Percentiles rank a stretch among this genome's conserved stretches.
phyloP scores from a whole-genome alignment of 2,329 filamentous ascomycete species.

The Phaeosphaeriaceae sp. region DNA sequence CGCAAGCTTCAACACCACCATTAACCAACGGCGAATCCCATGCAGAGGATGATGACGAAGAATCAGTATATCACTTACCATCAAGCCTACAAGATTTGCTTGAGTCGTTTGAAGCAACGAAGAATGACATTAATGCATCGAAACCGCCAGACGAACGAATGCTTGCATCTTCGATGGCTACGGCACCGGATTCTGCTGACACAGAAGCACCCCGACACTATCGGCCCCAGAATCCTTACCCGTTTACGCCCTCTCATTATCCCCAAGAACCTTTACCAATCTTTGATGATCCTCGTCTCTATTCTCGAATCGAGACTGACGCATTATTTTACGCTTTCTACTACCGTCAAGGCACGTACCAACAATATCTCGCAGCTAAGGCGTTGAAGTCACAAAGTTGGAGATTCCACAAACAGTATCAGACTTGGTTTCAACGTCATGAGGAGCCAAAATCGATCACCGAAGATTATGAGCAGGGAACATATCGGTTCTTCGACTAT shows the following conservation, averaged over 20 bases:
- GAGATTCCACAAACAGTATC: slow-evolving; percentile 99
- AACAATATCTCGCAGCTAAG: slow-evolving; percentile 94
- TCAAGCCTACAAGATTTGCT: slow-evolving; percentile 87
- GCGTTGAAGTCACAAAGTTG: slow-evolving; percentile 98
- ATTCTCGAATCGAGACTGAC: slow-evolving; percentile 89
- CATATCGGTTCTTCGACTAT: slow-evolving; percentile 99
- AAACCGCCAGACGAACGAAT: slow-evolving; percentile 73
- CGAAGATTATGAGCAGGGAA: slow-evolving; percentile 98
- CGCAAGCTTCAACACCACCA: slow-evolving; percentile 45
- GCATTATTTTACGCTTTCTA: slow-evolving; percentile 99
- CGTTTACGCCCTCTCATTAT: slow-evolving; percentile 77
- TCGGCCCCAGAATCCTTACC: slow-evolving; percentile 80
- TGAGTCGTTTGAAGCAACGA: slow-evolving; percentile 86
- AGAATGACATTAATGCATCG: slow-evolving; percentile 68
- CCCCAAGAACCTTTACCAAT: slow-evolving; percentile 91
- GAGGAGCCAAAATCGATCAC: slow-evolving; percentile 99
- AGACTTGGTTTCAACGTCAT: slow-evolving; percentile 97
- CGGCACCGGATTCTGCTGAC: slow-evolving; percentile 76
- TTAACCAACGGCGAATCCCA: slow-evolving; percentile 62
- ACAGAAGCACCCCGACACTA: slow-evolving; percentile 84
- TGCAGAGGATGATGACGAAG: slow-evolving; percentile 64
- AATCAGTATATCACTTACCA: slow-evolving; percentile 92
- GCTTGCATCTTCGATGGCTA: slow-evolving; percentile 75
- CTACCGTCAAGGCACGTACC: slow-evolving; percentile 94
- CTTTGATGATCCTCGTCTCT: slow-evolving; percentile 88